Evolutionary conservation across 2,329 filamentous ascomycete genomes (phyloP).

Genomic region (Penicillium freii): DNA sequence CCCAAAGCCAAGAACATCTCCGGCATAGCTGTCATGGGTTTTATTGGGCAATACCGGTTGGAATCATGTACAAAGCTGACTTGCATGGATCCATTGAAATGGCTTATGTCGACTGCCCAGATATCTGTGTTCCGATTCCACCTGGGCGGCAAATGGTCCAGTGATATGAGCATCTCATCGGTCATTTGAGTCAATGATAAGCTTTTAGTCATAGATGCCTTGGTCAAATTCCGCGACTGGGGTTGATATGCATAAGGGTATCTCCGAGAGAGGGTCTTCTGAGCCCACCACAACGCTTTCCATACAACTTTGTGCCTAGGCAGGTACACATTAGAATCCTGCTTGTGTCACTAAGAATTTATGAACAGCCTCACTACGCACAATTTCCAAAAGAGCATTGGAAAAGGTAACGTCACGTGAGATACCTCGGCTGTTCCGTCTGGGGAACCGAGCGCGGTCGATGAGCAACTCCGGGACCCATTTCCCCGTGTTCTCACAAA

Average conservation of each 20-base stretch:
- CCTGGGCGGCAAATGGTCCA: background rate
- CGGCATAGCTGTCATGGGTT: background rate
- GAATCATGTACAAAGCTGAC: background rate
- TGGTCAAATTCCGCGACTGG: background rate
- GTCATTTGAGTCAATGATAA: background rate
- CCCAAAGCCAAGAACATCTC: background rate
- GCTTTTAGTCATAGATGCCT: background rate
- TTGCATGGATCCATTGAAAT: background rate
- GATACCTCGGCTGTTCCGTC: constrained; percentile 22
- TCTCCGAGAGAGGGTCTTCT: background rate
- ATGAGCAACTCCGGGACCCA: constrained; percentile 10
- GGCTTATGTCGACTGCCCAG: background rate
- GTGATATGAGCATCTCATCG: too few species aligned
- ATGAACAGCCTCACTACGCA: background rate
- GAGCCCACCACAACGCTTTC: background rate
- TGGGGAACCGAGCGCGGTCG: constrained; percentile 16
- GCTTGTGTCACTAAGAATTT: too few species aligned
- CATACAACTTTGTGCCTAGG: background rate
- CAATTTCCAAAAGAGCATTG: background rate
- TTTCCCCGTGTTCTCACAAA: background rate
- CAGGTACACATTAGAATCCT: background rate
- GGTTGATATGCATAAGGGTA: background rate
- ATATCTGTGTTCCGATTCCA: background rate
- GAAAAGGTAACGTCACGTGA: constrained; percentile 12
- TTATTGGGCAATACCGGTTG: background rate